Conservation (phyloP, 805 yeast species). For the Candida khao-thaluensis region DNA sequence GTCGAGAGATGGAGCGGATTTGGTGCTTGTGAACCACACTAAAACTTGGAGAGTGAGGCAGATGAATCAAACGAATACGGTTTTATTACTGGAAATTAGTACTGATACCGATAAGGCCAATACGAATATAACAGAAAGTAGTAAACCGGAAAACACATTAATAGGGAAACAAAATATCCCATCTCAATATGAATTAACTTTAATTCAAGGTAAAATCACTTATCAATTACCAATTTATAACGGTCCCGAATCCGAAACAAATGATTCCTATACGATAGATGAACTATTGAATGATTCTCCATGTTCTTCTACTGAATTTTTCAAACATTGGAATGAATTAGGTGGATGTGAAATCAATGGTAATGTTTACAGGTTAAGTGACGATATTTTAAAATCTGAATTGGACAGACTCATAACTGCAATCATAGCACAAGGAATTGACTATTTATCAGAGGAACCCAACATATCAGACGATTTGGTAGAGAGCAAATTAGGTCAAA, state of each 20-base stretch:
- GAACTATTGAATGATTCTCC: slow-evolving; percentile 41
- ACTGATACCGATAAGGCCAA: slow-evolving; percentile 3
- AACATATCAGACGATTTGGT: slow-evolving; percentile 1
- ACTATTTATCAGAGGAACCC: slow-evolving; percentile 16
- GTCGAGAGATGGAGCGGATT: slow-evolving; percentile 24
- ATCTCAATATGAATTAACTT: slow-evolving; percentile 37
- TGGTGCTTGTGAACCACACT: slow-evolving; percentile 59
- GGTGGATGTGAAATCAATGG: slow-evolving; percentile 60
- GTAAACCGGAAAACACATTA: not conserved
- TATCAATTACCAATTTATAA: slow-evolving; percentile 26
- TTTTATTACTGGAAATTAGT: slow-evolving; percentile 42
- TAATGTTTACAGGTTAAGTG: slow-evolving; percentile 31
- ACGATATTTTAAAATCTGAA: slow-evolving; percentile 24
- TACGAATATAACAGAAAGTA: not conserved
- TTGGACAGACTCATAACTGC: slow-evolving; percentile 27
- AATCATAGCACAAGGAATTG: slow-evolving; percentile 24
- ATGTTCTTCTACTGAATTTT: slow-evolving; percentile 56
- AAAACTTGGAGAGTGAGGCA: slow-evolving; percentile 68
- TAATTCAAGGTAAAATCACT: slow-evolving; percentile 27
- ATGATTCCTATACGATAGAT: slow-evolving; percentile 4
- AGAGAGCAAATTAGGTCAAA: not conserved
- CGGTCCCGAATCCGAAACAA: slow-evolving; percentile 11
- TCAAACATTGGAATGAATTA: slow-evolving; percentile 46
- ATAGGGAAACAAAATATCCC: slow-evolving; percentile 29
- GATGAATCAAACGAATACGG: slow-evolving; percentile 84